Base-by-base conservation (phyloP, 805 yeast species). In the Jamesozyma lodderae region DNA sequence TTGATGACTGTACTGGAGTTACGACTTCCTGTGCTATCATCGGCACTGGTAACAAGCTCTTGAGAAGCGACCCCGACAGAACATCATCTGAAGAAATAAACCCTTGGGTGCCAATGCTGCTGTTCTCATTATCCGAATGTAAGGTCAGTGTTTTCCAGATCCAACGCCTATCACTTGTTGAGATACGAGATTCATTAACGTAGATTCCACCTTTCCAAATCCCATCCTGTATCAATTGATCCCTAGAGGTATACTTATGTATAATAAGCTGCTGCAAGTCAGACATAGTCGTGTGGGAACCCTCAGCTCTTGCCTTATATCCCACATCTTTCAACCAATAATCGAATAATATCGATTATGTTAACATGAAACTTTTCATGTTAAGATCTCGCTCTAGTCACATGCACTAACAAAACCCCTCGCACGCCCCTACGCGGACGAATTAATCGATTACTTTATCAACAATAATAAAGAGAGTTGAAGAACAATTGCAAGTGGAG, bases 141-240 rank as follows among this genome's bases (percentile, higher is more conserved):
- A 55, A 36, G 7, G 52, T 45, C 23, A 57, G 33, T 7, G 55
- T 49, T 36, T 47, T 51, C 62, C 62, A 57, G 14, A 57, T 44
- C 62, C 62, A 57, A 13, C 60, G 58, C 35, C 62, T 42, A 9
- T 48, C 31, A n/a, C 15, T n/a, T 13, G 7, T 20, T 14, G 27
- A 17, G 13, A 38, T 33, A 10, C 29, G 23, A 13, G 43, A 22
- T 34, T 36, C 20, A 34, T 39, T 25, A 27, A 39, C 13, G 37
- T 57, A 57, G 10, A 57, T 31, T 24, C 51, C 56, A 7, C 56
- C 56, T 6, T 49, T 41, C 62, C 62, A 57, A 3, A 57, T 44
- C 7, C 62, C 62, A 22, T 50, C 43, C 36, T 43, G 48, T 10
- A 51, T 41, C 40, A 57, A 41, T 28, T 51, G 52, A 7, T 56